Base-by-base conservation (phyloP, 2,329 filamentous ascomycete genomes). In the Aspergillus aculeatus region DNA sequence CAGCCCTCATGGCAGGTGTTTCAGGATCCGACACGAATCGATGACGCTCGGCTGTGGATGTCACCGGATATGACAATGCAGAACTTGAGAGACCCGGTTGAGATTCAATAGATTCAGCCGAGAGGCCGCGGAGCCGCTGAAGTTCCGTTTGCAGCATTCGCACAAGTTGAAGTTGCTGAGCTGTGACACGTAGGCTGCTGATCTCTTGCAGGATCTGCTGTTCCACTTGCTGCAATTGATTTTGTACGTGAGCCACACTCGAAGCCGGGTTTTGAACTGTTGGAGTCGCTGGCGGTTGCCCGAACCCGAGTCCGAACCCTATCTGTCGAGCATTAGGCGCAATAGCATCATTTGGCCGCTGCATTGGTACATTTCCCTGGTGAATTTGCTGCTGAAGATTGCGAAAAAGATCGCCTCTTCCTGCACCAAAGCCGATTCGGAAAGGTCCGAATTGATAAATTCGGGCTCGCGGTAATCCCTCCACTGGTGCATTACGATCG, bases 361-460 rank as follows among this genome's bases (percentile, higher is more conserved):
- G 79, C 61, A 71, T 69, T 56, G 75, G 77, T 21, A 69, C 73
- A 53, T 77, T 80, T 47, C 84, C 85, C 66, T 81, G 77, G 47
- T 75, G 73, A 50, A 90, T 80, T 61, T 85, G 85, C 61, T 88
- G 85, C 5, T 85, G 87, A 65, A 91, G 78, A 64, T 91, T 87
- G 57, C 86, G 83, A 35, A 91, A 82, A 59, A 80, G 65, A 58
- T 91, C 85, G 21, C 80, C 74, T 75, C 88, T 73, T 75, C 89
- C 80, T 48, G 82, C 83, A 21, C 83, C 80, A 67, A 94, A 90
- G 0, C 89, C 90, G 23, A 95, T 78, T 29, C 90, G 82, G 32
- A 95, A 78, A 2, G 91, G 91, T 0, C 91, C 91, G 50, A 95
- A 77, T 66, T 91, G 89, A 67, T 89, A 87, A 57, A 91, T 81